These are phyloP conservation scores for Aspergillus incahuasiensis DNA, from an alignment of 495 filamentous ascomycete genomes.

Conservation along the genomic window DNA sequence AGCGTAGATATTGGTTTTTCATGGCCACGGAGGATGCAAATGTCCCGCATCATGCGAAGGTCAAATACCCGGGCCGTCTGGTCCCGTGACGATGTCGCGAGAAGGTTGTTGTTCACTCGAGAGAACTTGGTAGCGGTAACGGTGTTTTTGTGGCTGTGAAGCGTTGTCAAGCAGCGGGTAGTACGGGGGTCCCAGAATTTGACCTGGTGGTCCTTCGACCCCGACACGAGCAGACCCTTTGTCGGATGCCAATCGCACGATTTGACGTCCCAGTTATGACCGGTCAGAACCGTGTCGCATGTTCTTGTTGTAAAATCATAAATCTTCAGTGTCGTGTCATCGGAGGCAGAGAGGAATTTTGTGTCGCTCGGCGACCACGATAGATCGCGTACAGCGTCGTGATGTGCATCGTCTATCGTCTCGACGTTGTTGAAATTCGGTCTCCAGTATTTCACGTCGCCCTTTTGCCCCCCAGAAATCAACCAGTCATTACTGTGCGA, in stretches of 20 bases:
- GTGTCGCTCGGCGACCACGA: conserved; percentile 87
- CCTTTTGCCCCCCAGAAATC: conserved; percentile 90
- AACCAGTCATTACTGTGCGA: conserved; percentile 96
- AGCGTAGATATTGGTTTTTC: conserved; percentile 93
- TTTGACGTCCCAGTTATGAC: conserved; percentile 95
- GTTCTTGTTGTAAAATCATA: conserved; percentile 90
- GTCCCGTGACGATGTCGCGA: conserved; percentile 90
- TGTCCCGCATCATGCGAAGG: conserved; percentile 96
- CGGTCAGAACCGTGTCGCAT: conserved; percentile 74
- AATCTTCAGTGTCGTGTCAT: conserved; percentile 88
- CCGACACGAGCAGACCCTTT: conserved; percentile 90
- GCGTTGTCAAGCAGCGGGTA: conserved; percentile 80
- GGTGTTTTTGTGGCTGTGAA: conserved; percentile 97
- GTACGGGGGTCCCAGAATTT: conserved; percentile 97
- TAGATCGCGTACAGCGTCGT: conserved; percentile 84
- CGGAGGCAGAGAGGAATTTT: conserved; percentile 94
- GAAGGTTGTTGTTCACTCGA: conserved; percentile 69
- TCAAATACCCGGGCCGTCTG: conserved; percentile 90
- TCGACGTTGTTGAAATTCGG: conserved; percentile 99
- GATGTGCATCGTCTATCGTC: conserved; percentile 85
- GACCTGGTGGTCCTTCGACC: conserved; percentile 94
- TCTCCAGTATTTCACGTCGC: conserved; percentile 97
- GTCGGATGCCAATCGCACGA: conserved; percentile 96
- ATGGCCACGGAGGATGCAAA: conserved; percentile 83
- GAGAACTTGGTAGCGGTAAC: conserved; percentile 89